Evolutionary conservation across 1,139 yeast species (phyloP), one percentile per base, ranked within the genome.

Genomic region (Pichia sp.): DNA sequence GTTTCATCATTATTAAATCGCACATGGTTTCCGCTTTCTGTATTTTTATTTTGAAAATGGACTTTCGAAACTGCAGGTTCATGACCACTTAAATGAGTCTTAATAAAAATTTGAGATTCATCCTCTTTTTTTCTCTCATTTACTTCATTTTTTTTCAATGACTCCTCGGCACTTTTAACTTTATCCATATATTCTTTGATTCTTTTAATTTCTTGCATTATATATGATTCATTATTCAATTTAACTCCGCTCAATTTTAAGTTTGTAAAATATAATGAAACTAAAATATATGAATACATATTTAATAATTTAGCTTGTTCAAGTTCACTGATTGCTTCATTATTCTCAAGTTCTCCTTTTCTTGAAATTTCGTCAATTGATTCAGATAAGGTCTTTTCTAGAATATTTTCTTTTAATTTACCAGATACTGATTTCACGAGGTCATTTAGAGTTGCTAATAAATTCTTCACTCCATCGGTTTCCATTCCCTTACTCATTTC

Each of bases 171-270:
- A 8, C 65, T 68, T 51, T 80, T 77, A 38, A 78, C 73, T 58
- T 81, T 72, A 35, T 71, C 73, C 82, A 87, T 82, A 55, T 82
- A 82, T 16, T 71, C 62, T 61, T 83, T 84, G 35, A 89, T 82
- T 51, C 95, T 70, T 24, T 70, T 71, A 43, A 89, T 69, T 60
- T 89, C 96, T 26, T 70, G 68, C 80, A 80, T 77, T 6, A 87
- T 74, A 0, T 83, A 79, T 51, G 82, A 87, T 3, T 65, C 62
- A 20, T 69, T 69, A 0, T 84, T 74, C 6, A 42, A 42, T 49
- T 81, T 76, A 12, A 71, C 63, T 0, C 94, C 95, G 16, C 66
- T 64, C 2, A 79, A 59, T 55, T 84, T 82, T 51, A 84, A 63
- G 55, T 80, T 79, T 12, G 87, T 74, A 60, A 67, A 75, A 43